Evolutionary conservation across 805 yeast species (phyloP).

Genomic region (Cyberlindnera xylosilytica): DNA sequence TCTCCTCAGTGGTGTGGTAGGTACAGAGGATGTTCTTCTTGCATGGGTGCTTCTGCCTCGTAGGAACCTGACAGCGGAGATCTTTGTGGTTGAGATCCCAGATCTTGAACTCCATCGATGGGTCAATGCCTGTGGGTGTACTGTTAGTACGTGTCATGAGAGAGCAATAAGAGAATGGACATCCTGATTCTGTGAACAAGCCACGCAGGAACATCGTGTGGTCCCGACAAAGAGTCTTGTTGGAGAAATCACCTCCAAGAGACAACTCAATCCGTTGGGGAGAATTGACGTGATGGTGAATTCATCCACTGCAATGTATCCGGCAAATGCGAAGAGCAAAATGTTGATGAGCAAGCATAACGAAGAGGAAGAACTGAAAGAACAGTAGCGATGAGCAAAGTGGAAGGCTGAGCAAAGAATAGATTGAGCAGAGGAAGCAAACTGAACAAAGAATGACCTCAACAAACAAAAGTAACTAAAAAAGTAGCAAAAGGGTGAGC

Average conservation of each 20-base stretch:
- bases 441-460: too few species aligned
- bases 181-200: too few species aligned
- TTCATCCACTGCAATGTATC: too few species aligned
- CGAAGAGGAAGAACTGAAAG: not conserved
- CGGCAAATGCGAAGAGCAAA: too few species aligned
- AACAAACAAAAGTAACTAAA: too few species aligned
- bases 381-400: too few species aligned
- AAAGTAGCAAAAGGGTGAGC: not conserved
- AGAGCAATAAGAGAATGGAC: too few species aligned
- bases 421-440: not conserved
- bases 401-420: not conserved
- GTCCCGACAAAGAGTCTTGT: not conserved
- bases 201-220: too few species aligned
- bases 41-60: slow-evolving; percentile 10
- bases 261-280: not conserved
- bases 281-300: too few species aligned
- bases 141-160: not conserved
- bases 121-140: not conserved
- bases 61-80: slow-evolving; percentile 21
- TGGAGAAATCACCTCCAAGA: not conserved
- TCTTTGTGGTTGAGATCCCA: slow-evolving; percentile 18
- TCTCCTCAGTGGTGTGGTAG: slow-evolving; percentile 14
- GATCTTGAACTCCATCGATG: slow-evolving; percentile 9
- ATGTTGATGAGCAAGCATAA: not conserved
- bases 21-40: slow-evolving; percentile 18